Percentiles rank a stretch among this genome's conserved stretches.
phyloP scores from a whole-genome alignment of 2,329 filamentous ascomycete genomes.

The Hypoxylon sp. region DNA sequence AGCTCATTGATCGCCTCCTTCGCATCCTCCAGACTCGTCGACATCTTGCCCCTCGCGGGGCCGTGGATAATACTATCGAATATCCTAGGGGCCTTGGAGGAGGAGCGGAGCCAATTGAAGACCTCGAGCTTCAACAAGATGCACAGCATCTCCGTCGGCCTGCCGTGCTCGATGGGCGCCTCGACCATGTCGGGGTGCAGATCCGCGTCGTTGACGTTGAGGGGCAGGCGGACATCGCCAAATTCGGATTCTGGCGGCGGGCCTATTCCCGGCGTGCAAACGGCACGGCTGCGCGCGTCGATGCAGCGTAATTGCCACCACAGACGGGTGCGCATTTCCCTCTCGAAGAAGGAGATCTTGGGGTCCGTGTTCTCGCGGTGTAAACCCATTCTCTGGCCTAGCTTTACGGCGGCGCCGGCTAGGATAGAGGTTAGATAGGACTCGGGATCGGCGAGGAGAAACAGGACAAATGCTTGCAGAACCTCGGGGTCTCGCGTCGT shows the following conservation, averaged over 20 bases:
- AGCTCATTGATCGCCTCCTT: background rate
- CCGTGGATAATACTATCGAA: background rate
- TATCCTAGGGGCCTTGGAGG: background rate
- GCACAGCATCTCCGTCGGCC: background rate
- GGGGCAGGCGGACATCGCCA: background rate
- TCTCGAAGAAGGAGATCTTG: background rate
- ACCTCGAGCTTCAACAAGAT: background rate
- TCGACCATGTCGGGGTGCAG: background rate
- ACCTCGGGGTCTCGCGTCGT: background rate
- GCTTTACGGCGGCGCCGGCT: background rate
- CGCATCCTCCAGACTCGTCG: background rate
- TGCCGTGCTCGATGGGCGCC: background rate
- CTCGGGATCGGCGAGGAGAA: background rate
- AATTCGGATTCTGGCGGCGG: background rate
- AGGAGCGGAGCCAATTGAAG: background rate
- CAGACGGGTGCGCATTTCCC: background rate
- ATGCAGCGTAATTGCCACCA: background rate
- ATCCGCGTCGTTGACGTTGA: constrained; percentile 1
- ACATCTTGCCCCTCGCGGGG: background rate
- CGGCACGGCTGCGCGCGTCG: background rate
- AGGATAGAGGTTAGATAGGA: background rate
- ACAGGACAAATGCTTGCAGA: background rate
- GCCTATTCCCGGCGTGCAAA: background rate
- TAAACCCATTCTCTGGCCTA: background rate
- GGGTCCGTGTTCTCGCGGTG: background rate